Evolutionary conservation across 2,329 filamentous ascomycete species (phyloP).

Genomic region (Pezicula rhizophila): DNA sequence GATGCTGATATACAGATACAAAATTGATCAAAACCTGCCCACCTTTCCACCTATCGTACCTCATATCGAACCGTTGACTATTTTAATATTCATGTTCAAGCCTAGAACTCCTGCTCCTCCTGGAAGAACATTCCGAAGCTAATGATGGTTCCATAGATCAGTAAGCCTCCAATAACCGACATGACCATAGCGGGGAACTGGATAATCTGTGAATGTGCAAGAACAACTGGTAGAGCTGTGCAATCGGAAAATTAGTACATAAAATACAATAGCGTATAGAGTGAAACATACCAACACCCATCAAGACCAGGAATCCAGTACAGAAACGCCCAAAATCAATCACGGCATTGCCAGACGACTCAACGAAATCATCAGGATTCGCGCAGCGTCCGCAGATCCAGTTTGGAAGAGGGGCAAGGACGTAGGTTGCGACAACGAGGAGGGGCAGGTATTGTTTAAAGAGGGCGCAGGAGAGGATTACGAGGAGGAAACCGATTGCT

Average conservation of each 20-base stretch:
- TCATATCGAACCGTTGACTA: background rate
- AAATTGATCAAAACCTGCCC: background rate
- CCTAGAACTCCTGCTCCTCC: slow-evolving; percentile 88
- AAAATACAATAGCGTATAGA: background rate
- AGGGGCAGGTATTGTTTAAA: slow-evolving; percentile 94
- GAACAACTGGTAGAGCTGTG: slow-evolving; percentile 76
- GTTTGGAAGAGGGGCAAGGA: slow-evolving; percentile 90
- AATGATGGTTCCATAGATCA: slow-evolving; percentile 98
- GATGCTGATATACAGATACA: background rate
- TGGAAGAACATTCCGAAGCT: slow-evolving; percentile 98
- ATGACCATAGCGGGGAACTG: slow-evolving; percentile 82
- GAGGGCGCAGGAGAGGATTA: slow-evolving; percentile 94
- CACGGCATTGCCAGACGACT: slow-evolving; percentile 71
- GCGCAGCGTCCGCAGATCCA: slow-evolving; percentile 87
- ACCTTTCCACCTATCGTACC: background rate
- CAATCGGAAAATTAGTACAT: slow-evolving; percentile 7
- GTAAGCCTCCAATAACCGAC: slow-evolving; percentile 83
- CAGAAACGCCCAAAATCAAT: slow-evolving; percentile 90
- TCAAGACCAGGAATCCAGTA: slow-evolving; percentile 92
- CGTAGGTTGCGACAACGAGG: slow-evolving; percentile 91
- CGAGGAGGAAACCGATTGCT: slow-evolving; percentile 95
- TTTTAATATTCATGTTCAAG: background rate
- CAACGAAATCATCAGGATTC: slow-evolving; percentile 91
- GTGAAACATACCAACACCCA: slow-evolving; percentile 79
- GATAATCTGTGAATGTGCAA: slow-evolving; percentile 84